These are phyloP conservation scores for Colletotrichum costaricense DNA, from an alignment of 2,329 filamentous ascomycete genomes.

Conservation along the genomic window DNA sequence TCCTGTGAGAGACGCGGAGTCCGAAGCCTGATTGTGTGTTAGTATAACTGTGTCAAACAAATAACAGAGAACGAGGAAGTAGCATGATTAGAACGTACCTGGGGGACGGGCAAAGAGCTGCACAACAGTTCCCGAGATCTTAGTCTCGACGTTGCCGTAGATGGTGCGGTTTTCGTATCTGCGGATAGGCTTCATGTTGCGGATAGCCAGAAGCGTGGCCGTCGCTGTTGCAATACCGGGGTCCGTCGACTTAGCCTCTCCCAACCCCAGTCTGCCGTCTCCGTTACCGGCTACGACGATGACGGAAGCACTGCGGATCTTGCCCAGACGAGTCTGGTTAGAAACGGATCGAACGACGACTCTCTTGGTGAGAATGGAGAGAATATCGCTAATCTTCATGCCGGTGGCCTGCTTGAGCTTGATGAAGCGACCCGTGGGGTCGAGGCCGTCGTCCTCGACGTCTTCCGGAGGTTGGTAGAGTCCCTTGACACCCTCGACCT, in stretches of 20 bases:
- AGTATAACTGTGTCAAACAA: neutral
- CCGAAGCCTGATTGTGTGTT: constrained; percentile 78
- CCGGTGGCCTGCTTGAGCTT: constrained; percentile 67
- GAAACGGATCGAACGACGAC: constrained; percentile 80
- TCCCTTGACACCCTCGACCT: constrained; percentile 64
- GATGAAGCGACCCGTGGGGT: constrained; percentile 62
- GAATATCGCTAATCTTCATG: constrained; percentile 63
- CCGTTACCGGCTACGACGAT: constrained; percentile 88
- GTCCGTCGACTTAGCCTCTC: constrained; percentile 90
- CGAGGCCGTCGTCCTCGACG: constrained; percentile 61
- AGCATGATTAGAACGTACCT: constrained; percentile 67
- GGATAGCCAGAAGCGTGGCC: constrained; percentile 83
- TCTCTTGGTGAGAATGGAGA: constrained; percentile 73
- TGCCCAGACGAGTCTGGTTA: constrained; percentile 97
- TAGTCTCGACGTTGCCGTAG: constrained; percentile 84
- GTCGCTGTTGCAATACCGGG: constrained; percentile 73
- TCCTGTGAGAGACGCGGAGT: constrained; percentile 88
- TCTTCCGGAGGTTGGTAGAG: constrained; percentile 61
- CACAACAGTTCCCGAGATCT: constrained; percentile 89
- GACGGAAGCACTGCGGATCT: constrained; percentile 81
- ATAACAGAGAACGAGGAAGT: neutral
- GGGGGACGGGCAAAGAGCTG: constrained; percentile 85
- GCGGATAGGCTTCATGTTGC: constrained; percentile 92
- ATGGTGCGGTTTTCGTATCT: constrained; percentile 94
- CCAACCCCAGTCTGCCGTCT: constrained; percentile 86